Conservation (phyloP, 2,329 filamentous ascomycete genomes). For the Cytospora piceicola region DNA sequence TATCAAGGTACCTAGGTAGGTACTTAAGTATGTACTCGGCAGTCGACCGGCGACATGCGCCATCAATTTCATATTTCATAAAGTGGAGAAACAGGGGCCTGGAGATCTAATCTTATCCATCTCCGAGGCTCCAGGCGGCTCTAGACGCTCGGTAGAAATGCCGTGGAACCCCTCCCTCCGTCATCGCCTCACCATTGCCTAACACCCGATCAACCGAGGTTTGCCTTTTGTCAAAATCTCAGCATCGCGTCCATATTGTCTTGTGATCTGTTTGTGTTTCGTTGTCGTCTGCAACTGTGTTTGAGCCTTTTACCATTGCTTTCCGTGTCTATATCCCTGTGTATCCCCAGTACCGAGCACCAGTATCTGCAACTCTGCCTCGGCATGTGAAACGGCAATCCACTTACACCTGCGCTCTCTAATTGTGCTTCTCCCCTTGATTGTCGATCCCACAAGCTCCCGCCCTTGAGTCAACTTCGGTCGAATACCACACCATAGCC, state of each 20-base stretch:
- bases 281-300: background rate
- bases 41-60: background rate
- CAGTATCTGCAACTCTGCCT: background rate
- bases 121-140: background rate
- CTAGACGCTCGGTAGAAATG: background rate
- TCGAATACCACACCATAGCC: background rate
- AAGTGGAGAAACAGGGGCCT: background rate
- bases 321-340: background rate
- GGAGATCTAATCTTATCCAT: conserved; percentile 3
- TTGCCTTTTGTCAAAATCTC: background rate
- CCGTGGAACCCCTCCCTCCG: conserved; percentile 1
- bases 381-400: background rate
- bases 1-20: no score
- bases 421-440: background rate
- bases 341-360: background rate
- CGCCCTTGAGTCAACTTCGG: background rate
- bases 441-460: background rate
- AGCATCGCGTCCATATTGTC: background rate
- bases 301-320: background rate
- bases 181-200: background rate
- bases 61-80: background rate
- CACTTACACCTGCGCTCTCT: background rate
- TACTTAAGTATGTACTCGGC: no score
- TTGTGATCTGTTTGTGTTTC: background rate
- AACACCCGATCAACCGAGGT: background rate